These are phyloP conservation scores for Penicillium verhagenii DNA, from an alignment of 495 filamentous ascomycete species.

Conservation along the genomic window DNA sequence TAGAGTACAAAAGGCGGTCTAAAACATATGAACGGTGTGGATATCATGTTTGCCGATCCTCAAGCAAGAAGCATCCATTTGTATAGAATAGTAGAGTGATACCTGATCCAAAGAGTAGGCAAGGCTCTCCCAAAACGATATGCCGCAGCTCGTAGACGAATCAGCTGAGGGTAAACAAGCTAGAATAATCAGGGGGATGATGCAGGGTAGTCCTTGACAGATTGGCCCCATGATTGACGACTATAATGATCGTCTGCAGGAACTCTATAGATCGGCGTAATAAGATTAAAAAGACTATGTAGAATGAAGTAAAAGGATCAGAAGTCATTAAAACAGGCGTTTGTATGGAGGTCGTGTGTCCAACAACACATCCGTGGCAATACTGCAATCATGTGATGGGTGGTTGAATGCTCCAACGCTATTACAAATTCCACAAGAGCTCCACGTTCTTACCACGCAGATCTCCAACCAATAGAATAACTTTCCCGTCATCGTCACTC, in stretches of 20 bases:
- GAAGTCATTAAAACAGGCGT: not conserved
- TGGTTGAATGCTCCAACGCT: not conserved
- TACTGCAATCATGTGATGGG: not conserved
- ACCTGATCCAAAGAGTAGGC: not conserved
- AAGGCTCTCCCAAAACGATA: not conserved
- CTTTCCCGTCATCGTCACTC: constrained; percentile 14
- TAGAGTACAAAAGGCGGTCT: not conserved
- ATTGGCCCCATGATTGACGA: not conserved
- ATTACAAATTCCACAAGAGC: not conserved
- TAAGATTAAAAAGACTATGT: not conserved
- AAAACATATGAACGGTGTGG: not conserved
- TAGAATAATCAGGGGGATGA: not conserved
- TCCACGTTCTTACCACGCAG: constrained; percentile 9
- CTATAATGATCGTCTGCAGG: not conserved
- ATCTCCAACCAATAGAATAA: constrained; percentile 13
- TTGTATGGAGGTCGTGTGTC: not conserved
- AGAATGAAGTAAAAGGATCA: not conserved
- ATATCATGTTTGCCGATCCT: not conserved
- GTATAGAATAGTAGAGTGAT: not conserved
- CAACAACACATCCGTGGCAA: not conserved
- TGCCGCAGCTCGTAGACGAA: not conserved
- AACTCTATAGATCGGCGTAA: not conserved
- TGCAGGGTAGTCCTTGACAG: not conserved
- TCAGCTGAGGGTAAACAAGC: not conserved
- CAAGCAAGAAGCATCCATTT: not conserved